Conservation (phyloP, 768 basidiomycete species). For the Thelephora ganbajun region DNA sequence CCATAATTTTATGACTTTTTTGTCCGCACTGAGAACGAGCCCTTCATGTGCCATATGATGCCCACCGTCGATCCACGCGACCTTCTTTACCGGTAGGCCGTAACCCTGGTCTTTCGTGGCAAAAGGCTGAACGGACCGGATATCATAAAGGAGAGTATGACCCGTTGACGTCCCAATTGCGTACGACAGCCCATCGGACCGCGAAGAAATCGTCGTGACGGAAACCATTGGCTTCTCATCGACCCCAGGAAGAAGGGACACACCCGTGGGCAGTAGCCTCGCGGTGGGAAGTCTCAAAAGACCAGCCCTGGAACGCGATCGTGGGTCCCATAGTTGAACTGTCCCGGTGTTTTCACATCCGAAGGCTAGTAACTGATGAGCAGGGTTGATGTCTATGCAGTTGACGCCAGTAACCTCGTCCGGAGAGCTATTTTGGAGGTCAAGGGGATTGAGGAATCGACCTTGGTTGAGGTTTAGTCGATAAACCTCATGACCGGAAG, state of each 20-base stretch:
- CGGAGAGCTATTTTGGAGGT: slow-evolving; percentile 34
- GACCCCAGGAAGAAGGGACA: slow-evolving; percentile 20
- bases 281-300: slow-evolving; percentile 44
- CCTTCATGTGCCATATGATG: slow-evolving; percentile 75
- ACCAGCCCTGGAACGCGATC: slow-evolving; percentile 67
- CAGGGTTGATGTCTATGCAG: slow-evolving; percentile 81
- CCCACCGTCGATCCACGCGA: slow-evolving; percentile 85
- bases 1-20: slow-evolving; percentile 97
- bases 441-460: slow-evolving; percentile 74
- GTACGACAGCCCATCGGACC: slow-evolving; percentile 82
- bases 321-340: slow-evolving; percentile 93
- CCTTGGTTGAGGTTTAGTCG: slow-evolving; percentile 94
- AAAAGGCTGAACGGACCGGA: slow-evolving; percentile 72
- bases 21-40: slow-evolving; percentile 84
- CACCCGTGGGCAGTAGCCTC: slow-evolving; percentile 31
- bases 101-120: slow-evolving; percentile 96
- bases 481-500: slow-evolving; percentile 78
- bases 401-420: slow-evolving; percentile 74
- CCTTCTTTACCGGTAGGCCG: slow-evolving; percentile 73
- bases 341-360: slow-evolving; percentile 79
- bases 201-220: slow-evolving; percentile 76
- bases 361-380: slow-evolving; percentile 81
- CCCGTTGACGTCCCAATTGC: slow-evolving; percentile 93
- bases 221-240: slow-evolving; percentile 28
- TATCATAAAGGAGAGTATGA: slow-evolving; percentile 88